phyloP scores from a whole-genome alignment of 257 asterid species.

The Salvia splendens region DNA sequence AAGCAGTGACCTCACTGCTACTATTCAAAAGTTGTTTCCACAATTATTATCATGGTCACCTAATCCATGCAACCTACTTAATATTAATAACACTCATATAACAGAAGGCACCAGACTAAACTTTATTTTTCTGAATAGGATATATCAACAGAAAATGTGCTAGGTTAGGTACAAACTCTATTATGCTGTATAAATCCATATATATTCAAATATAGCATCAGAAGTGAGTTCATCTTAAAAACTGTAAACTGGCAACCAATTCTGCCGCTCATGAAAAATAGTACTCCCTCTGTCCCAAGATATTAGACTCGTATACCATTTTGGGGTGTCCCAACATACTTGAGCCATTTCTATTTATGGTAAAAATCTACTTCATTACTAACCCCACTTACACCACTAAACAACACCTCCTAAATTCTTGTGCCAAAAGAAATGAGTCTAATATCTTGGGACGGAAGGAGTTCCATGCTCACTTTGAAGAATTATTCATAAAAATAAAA shows the following conservation, averaged over 20 bases:
- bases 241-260: background rate
- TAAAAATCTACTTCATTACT: no score
- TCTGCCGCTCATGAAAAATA: conserved; percentile 3
- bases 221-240: background rate
- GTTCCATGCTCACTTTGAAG: conserved; percentile 14
- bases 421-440: no score
- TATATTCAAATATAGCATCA: conserved; percentile 6
- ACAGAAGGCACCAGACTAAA: no score
- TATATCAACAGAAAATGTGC: background rate
- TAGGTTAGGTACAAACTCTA: conserved; percentile 1
- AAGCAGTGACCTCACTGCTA: background rate
- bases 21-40: conserved; percentile 9
- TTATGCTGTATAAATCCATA: background rate
- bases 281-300: no score
- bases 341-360: no score
- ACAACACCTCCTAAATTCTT: no score
- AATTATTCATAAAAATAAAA: background rate
- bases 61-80: background rate
- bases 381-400: no score
- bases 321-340: no score
- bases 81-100: background rate
- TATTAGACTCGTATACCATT: no score
- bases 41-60: background rate
- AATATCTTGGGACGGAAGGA: no score
- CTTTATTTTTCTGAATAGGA: no score